Base-by-base conservation (phyloP, 2,329 filamentous ascomycete genomes). In the Botryotinia globosa region DNA sequence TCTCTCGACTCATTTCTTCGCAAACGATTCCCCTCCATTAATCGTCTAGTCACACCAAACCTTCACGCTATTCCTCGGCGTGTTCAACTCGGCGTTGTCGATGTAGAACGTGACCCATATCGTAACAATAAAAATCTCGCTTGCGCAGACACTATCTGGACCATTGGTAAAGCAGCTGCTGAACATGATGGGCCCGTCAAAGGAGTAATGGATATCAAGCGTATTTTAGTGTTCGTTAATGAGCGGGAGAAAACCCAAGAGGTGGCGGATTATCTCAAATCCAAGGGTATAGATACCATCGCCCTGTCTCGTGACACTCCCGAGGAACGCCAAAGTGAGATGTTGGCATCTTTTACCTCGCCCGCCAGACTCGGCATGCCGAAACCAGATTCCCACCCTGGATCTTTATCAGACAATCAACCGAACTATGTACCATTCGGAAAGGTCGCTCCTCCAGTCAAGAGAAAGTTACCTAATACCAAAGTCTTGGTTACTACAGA, bases 401-500 rank as follows among this genome's bases (percentile, higher is more conserved):
- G 85, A 22, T 81, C 82, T 2, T 81, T 85, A 10, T 79, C 82
- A 7, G 78, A 82, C 37, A 80, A 82, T 29, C 79, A 83, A 45
- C 76, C 80, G 20, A 79, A 81, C 63, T 79, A 78, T 51, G 67
- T 81, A 74, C 75, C 80, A 72, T 62, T 76, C 25, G 80, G 80
- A 20, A 65, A 75, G 20, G 73, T 64, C 3, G 74, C 77, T 34
- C 79, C 78, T 9, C 75, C 76, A 7, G 75, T 76, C 3, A 78
- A 78, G 59, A 75, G 78, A 10, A 76, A 74, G 61, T 84, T 97
- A 48, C 84, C 88, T 45, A 94, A 95, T 79, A 94, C 92, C 62
- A 97, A 94, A 82, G 95, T 97, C 18, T 88, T 99, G 56, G 95
- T 99, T 4, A 96, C 94, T 20, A 99, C 96, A 0, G 96, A 99